Percentiles rank a stretch among this genome's conserved stretches.
Conservation (phyloP, 257 asterid species). For the Agastache rugosa region DNA sequence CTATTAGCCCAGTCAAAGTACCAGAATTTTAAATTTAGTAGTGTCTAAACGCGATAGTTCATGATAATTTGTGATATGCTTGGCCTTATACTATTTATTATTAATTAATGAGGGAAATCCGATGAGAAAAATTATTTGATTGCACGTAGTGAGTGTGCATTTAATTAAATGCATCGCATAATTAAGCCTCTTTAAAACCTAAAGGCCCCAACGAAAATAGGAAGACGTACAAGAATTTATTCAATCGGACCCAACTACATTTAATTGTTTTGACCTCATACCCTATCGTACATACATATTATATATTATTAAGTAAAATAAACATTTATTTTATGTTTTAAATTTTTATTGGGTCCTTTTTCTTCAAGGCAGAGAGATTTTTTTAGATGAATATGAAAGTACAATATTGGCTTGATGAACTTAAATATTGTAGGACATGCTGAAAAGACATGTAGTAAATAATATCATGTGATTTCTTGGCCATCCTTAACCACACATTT, state of each 20-base stretch:
- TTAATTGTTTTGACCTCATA: constrained; percentile 5
- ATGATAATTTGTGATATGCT: too few relatives aligned
- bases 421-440: background rate
- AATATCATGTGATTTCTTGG: background rate
- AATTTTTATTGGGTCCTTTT: background rate
- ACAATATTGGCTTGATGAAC: background rate
- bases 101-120: background rate
- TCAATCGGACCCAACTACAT: background rate
- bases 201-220: background rate
- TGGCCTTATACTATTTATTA: background rate
- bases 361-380: background rate
- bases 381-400: background rate
- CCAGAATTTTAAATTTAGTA: too few relatives aligned
- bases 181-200: background rate
- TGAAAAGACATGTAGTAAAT: too few relatives aligned
- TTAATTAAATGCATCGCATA: background rate
- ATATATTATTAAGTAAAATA: background rate
- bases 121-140: background rate
- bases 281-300: background rate
- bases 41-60: too few relatives aligned
- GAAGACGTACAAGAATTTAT: background rate
- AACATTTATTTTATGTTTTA: too few relatives aligned
- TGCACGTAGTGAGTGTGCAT: background rate
- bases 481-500: background rate
- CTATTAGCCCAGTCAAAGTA: too few relatives aligned